Evolutionary conservation across 257 asterid species (phyloP).

Genomic region (Lantana camara): DNA sequence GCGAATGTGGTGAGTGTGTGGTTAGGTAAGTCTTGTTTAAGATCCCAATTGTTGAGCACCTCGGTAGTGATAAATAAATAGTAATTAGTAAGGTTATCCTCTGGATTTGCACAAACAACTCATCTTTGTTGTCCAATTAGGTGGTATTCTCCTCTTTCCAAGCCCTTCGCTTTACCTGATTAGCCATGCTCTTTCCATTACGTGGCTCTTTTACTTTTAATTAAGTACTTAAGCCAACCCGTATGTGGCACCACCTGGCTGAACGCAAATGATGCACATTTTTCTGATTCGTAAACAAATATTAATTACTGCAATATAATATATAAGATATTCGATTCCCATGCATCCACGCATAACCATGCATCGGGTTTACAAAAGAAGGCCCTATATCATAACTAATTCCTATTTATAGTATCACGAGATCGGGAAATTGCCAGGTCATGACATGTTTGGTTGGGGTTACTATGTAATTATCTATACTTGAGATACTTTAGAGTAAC

Average conservation of each 20-base stretch:
- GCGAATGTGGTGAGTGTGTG: neutral
- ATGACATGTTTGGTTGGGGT: too few relatives aligned
- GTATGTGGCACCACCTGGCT: slow-evolving; percentile 50
- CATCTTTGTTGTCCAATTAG: slow-evolving; percentile 42
- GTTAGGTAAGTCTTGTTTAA: slow-evolving; percentile 6
- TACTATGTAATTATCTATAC: too few relatives aligned
- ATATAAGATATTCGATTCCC: too few relatives aligned
- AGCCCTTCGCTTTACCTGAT: neutral
- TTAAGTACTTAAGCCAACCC: slow-evolving; percentile 20
- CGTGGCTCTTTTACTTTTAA: slow-evolving; percentile 20
- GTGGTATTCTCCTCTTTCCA: slow-evolving; percentile 39
- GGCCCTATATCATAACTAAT: too few relatives aligned
- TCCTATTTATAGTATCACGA: too few relatives aligned
- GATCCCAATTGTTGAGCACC: slow-evolving; percentile 38
- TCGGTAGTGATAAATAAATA: slow-evolving; percentile 21
- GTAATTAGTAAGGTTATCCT: slow-evolving; percentile 19
- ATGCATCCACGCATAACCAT: too few relatives aligned
- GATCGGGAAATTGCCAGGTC: too few relatives aligned
- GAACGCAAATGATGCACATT: neutral
- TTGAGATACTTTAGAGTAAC: too few relatives aligned
- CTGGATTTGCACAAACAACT: slow-evolving; percentile 33
- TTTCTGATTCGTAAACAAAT: too few relatives aligned
- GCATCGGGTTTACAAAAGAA: too few relatives aligned
- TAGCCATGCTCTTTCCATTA: slow-evolving; percentile 8
- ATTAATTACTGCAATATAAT: too few relatives aligned